Evolutionary conservation across 208 protist genomes (phyloP).

Genomic region (Acanthamoeba royreba): DNA sequence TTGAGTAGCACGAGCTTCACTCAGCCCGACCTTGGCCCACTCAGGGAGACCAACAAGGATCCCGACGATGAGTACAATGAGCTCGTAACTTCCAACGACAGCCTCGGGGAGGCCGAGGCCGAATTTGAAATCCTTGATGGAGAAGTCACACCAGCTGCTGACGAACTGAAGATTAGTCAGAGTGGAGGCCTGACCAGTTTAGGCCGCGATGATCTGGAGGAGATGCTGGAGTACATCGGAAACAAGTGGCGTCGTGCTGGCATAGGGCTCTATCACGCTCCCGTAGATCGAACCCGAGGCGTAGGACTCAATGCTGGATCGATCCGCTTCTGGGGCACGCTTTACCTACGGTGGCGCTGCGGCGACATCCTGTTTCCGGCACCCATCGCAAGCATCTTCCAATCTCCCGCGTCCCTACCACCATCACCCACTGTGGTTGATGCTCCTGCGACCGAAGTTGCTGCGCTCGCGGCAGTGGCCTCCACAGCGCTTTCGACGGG

Average conservation of each 20-base stretch:
- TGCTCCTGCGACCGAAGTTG: background rate
- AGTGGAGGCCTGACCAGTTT: background rate
- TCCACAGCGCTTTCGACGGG: background rate
- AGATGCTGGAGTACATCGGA: background rate
- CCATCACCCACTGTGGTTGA: background rate
- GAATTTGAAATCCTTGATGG: background rate
- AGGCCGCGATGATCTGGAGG: background rate
- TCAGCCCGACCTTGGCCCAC: background rate
- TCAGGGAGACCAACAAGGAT: background rate
- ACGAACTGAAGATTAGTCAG: background rate
- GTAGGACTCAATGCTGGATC: background rate
- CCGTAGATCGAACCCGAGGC: background rate
- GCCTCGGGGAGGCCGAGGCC: background rate
- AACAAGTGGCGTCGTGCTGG: background rate
- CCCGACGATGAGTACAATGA: background rate
- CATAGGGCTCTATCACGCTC: background rate
- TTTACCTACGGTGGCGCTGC: background rate
- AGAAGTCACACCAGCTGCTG: background rate
- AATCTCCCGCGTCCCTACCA: background rate
- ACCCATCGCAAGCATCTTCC: background rate
- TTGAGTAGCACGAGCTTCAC: too few relatives aligned
- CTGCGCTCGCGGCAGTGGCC: background rate
- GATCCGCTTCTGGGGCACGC: background rate
- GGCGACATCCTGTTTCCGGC: background rate
- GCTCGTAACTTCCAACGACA: too few relatives aligned